Percentiles rank a stretch among this genome's conserved stretches.
phyloP scores from a whole-genome alignment of 768 basidiomycete species.

The Amanita polypyramis region DNA sequence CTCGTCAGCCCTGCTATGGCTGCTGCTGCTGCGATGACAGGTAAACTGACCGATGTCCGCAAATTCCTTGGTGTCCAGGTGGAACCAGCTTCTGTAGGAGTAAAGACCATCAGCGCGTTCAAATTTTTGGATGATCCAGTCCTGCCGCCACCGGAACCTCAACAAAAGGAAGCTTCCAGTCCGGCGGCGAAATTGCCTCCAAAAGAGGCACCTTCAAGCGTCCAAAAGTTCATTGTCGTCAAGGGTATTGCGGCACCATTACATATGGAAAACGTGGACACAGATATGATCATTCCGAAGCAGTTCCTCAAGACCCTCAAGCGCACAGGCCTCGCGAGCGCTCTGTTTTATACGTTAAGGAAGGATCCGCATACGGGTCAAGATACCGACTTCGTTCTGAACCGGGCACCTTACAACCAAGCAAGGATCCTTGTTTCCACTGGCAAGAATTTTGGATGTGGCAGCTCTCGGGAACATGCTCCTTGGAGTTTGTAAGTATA shows the following conservation, averaged over 20 bases:
- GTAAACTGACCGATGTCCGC: constrained; percentile 77
- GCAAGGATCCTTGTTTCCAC: constrained; percentile 76
- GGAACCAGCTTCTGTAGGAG: constrained; percentile 26
- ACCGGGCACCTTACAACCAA: constrained; percentile 65
- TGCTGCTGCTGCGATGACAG: constrained; percentile 80
- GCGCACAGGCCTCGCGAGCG: constrained; percentile 76
- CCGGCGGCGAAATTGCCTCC: constrained; percentile 27
- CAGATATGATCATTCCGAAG: constrained; percentile 91
- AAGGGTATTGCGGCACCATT: constrained; percentile 74
- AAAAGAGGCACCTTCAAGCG: constrained; percentile 32
- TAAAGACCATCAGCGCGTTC: constrained; percentile 56
- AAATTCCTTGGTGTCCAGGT: constrained; percentile 46
- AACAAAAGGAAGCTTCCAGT: constrained; percentile 21
- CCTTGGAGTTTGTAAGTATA: constrained; percentile 73
- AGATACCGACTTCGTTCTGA: constrained; percentile 78
- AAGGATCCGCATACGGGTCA: constrained; percentile 70
- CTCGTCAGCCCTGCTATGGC: constrained; percentile 89
- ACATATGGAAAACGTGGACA: constrained; percentile 80
- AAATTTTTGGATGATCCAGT: constrained; percentile 73
- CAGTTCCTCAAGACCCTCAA: constrained; percentile 91
- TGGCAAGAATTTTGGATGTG: constrained; percentile 86
- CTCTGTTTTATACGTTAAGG: constrained; percentile 74
- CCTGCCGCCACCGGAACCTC: constrained; percentile 40
- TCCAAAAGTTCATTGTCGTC: constrained; percentile 56
- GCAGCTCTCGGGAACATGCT: constrained; percentile 85